phyloP scores from a whole-genome alignment of 306 rosid genomes.

The Dalbergia cochinchinensis region DNA sequence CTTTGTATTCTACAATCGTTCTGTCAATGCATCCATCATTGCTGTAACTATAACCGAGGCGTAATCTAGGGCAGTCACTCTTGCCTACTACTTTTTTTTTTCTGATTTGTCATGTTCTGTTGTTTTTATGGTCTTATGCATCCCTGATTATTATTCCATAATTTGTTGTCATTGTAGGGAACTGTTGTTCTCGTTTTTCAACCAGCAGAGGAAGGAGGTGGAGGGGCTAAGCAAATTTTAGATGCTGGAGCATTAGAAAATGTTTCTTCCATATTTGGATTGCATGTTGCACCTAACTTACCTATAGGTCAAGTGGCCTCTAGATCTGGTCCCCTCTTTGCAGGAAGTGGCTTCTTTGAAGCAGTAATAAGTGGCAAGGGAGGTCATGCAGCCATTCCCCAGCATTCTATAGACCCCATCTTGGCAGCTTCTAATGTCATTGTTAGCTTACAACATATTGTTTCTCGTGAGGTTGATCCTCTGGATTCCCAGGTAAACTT shows the following conservation, averaged over 20 bases:
- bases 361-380: conserved; percentile 86
- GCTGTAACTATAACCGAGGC: conserved; percentile 12
- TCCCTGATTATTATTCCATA: conserved; percentile 33
- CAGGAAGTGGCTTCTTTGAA: conserved; percentile 81
- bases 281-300: conserved; percentile 50
- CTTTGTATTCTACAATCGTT: background rate
- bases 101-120: conserved; percentile 2
- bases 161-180: conserved; percentile 62
- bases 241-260: conserved; percentile 69
- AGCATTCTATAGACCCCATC: conserved; percentile 85
- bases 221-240: conserved; percentile 80
- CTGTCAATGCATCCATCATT: conserved; percentile 17
- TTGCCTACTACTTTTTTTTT: background rate
- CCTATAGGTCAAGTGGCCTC: conserved; percentile 71
- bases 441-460: conserved; percentile 84
- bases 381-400: conserved; percentile 94
- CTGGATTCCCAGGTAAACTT: conserved; percentile 79
- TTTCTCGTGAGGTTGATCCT: conserved; percentile 91
- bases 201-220: conserved; percentile 97
- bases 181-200: conserved; percentile 90
- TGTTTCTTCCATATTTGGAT: conserved; percentile 77
- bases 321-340: conserved; percentile 72
- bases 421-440: conserved; percentile 82
- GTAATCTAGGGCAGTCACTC: conserved; percentile 3
- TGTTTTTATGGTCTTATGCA: conserved; percentile 25